phyloP scores from a whole-genome alignment of 345 rosid species.

The Gossypium bickii region DNA sequence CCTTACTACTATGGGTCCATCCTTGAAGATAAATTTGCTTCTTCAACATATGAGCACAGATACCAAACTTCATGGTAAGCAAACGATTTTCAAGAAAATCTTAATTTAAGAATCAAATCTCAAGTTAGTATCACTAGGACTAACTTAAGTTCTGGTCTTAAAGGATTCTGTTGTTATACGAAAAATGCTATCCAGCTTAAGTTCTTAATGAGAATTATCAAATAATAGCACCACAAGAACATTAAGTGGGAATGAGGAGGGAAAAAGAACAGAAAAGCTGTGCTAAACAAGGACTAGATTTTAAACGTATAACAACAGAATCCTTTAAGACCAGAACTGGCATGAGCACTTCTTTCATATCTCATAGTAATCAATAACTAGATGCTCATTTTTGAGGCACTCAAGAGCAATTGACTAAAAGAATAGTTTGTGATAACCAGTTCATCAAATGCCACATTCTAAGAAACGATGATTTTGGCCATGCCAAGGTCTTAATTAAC shows the following conservation, averaged over 20 bases:
- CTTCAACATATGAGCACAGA: constrained; percentile 1
- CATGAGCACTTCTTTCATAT: background rate
- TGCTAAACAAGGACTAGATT: background rate
- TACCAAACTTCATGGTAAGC: background rate
- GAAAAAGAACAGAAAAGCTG: background rate
- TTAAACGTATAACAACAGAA: background rate
- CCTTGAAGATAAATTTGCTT: background rate
- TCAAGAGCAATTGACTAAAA: background rate
- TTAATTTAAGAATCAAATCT: background rate
- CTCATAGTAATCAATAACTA: background rate
- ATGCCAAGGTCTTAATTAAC: background rate
- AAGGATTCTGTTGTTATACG: too few relatives aligned
- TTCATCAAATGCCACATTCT: constrained; percentile 1
- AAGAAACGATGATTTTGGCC: background rate
- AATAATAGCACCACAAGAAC: background rate
- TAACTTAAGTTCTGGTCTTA: too few relatives aligned
- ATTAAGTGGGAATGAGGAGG: background rate
- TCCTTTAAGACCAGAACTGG: background rate
- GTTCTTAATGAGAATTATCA: background rate
- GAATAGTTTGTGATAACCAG: background rate
- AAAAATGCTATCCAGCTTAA: background rate
- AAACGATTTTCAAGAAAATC: background rate
- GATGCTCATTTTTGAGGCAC: background rate
- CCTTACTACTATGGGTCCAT: background rate
- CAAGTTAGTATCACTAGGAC: background rate